phyloP scores from a whole-genome alignment of 2,329 filamentous ascomycete species.

The Penicillium sp. region DNA sequence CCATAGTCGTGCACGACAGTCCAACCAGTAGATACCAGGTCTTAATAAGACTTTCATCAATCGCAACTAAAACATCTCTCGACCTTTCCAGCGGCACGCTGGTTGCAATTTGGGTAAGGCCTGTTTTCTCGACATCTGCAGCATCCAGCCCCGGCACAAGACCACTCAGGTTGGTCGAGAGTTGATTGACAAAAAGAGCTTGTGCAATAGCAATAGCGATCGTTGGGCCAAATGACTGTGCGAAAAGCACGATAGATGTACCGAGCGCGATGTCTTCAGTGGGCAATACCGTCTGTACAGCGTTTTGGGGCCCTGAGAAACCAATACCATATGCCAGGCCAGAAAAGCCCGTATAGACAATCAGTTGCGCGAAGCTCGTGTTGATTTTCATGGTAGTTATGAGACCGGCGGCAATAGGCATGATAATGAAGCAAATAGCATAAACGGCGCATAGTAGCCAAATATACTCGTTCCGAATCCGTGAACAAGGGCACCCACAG shows the following conservation, averaged over 20 bases:
- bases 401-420: slow-evolving; percentile 46
- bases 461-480: slow-evolving; percentile 35
- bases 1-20: slow-evolving; percentile 25
- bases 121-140: background rate
- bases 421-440: slow-evolving; percentile 37
- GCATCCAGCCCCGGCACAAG: background rate
- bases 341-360: slow-evolving; percentile 39
- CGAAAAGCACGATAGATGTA: slow-evolving; percentile 34
- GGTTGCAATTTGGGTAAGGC: slow-evolving; percentile 6
- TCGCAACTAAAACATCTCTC: slow-evolving; percentile 5
- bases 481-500: slow-evolving; percentile 35
- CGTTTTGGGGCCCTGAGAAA: slow-evolving; percentile 27
- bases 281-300: slow-evolving; percentile 31
- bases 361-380: slow-evolving; percentile 39
- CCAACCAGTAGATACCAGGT: slow-evolving; percentile 29
- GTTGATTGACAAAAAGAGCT: slow-evolving; percentile 55
- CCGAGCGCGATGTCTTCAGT: slow-evolving; percentile 29
- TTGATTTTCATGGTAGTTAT: slow-evolving; percentile 43
- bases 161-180: slow-evolving; percentile 29
- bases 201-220: slow-evolving; percentile 58
- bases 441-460: slow-evolving; percentile 43
- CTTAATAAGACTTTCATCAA: slow-evolving; percentile 18
- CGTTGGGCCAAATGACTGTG: slow-evolving; percentile 41
- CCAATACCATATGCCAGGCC: slow-evolving; percentile 40
- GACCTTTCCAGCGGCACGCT: slow-evolving; percentile 1